Base-by-base conservation (phyloP, 1,284 basidiomycete genomes). In the Tilletia caries region DNA sequence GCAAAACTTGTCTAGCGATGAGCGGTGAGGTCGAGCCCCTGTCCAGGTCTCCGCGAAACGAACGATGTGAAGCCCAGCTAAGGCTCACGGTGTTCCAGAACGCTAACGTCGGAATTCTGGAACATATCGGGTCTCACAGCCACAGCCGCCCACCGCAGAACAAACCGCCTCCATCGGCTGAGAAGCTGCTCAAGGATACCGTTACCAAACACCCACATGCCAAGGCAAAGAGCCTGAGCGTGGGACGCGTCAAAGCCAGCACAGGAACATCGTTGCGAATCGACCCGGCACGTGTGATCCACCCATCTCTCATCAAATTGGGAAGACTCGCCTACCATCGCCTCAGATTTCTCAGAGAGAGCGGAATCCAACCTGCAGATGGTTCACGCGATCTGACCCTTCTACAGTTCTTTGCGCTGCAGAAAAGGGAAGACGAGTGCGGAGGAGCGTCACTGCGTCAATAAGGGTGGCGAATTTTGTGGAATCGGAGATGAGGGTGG, bases 341-440 rank as follows among this genome's bases (percentile, higher is more conserved):
- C 32, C 27, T 12, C 27, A 33, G 33, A n/a, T 18, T 62, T 5
- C 33, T 62, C 20, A 29, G 33, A n/a, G 27, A 33, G 27, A 37
- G 18, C 12, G 58, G 58, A 25, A 62, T 62, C n/a, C 32, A 37
- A 29, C n/a, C 23, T 8, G 27, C 58, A 1, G n/a, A 62, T 62
- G 58, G 58, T n/a, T 62, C 58, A 33, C 58, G 58, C 2, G 58
- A 62, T 62, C 27, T 15, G 32, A 33, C 27, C 58, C 32, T 62
- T 18, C 2, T 34, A 10, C 33, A 32, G 27, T 37, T 62, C 33
- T 12, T 62, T 25, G 20, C 32, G 32, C 10, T 62, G 32, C 32
- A 34, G 37, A 54, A 29, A 62, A 5, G 58, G 32, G 15, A 10
- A 18, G 20, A 13, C 20, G 5, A 18, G 58, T 20, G 58, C 58